Evolutionary conservation across 2,329 filamentous ascomycete species (phyloP).

Genomic region (Alternaria conjuncta): DNA sequence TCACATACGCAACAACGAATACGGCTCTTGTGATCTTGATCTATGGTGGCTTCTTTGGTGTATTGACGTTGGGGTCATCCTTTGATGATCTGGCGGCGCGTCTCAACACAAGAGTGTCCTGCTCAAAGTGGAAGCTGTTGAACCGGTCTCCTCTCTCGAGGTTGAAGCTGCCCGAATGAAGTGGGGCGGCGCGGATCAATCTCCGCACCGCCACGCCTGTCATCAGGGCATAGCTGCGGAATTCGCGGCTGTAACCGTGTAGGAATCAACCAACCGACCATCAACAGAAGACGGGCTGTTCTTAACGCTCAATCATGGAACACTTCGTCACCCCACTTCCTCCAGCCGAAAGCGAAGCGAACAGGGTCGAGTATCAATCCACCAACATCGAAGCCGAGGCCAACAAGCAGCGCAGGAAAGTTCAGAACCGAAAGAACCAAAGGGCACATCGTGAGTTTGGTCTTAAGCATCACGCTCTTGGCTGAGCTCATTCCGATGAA

Average conservation of each 20-base stretch:
- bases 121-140: not conserved
- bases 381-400: not conserved
- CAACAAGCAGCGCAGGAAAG: conserved; percentile 11
- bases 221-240: conserved; percentile 14
- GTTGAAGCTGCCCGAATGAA: not conserved
- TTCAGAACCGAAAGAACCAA: conserved; percentile 13
- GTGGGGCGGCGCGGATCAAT: conserved; percentile 18
- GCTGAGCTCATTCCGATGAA: not conserved
- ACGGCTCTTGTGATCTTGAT: not conserved
- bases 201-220: conserved; percentile 11
- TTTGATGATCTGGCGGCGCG: not conserved
- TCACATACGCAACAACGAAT: not conserved
- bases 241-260: conserved; percentile 15
- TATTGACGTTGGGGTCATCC: not conserved
- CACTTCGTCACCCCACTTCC: not conserved
- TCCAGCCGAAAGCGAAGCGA: not conserved
- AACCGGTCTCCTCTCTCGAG: not conserved
- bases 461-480: not conserved
- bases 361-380: not conserved
- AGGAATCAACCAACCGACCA: conserved; percentile 5
- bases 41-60: not conserved
- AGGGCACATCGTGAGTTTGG: conserved; percentile 6
- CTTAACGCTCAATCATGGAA: not conserved
- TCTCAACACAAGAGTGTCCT: not conserved
- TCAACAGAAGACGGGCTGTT: not conserved